Conservation (phyloP, 2,329 filamentous ascomycete genomes). For the Fusarium temperatum region DNA sequence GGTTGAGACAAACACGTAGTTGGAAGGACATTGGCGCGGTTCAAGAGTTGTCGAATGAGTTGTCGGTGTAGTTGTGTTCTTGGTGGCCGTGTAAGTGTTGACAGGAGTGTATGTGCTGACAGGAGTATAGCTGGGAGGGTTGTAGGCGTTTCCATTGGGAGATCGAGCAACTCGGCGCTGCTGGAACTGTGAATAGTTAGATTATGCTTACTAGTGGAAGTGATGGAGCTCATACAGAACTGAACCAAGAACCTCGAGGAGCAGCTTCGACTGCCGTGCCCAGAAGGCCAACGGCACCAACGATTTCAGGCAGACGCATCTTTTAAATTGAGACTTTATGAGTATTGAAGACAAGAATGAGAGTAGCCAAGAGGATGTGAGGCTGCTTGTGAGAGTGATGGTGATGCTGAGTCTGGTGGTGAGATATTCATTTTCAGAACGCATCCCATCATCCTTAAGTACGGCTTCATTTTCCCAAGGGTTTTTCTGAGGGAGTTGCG, state of each 20-base stretch:
- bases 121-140: conserved; percentile 13
- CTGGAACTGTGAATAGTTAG: conserved; percentile 20
- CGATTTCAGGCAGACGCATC: conserved; percentile 39
- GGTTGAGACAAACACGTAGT: conserved; percentile 42
- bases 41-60: conserved; percentile 12
- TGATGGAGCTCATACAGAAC: conserved; percentile 22
- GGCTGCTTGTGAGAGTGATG: conserved; percentile 12
- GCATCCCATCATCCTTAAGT: conserved; percentile 35
- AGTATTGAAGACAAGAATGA: neutral
- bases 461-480: conserved; percentile 33
- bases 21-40: conserved; percentile 35
- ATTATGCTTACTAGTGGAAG: neutral
- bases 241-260: conserved; percentile 27
- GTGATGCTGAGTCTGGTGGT: conserved; percentile 36
- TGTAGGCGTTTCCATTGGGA: neutral
- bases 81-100: conserved; percentile 1
- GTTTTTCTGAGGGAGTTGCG: conserved; percentile 11
- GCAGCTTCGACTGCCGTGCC: conserved; percentile 40
- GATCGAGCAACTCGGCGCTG: conserved; percentile 5
- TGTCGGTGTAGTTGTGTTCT: conserved; percentile 25
- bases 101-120: conserved; percentile 1
- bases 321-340: neutral
- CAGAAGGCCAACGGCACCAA: conserved; percentile 42
- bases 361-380: conserved; percentile 18
- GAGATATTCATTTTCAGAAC: conserved; percentile 11